Conservation (phyloP, 164 flowering plant species). For the Vitis rotundifolia region DNA sequence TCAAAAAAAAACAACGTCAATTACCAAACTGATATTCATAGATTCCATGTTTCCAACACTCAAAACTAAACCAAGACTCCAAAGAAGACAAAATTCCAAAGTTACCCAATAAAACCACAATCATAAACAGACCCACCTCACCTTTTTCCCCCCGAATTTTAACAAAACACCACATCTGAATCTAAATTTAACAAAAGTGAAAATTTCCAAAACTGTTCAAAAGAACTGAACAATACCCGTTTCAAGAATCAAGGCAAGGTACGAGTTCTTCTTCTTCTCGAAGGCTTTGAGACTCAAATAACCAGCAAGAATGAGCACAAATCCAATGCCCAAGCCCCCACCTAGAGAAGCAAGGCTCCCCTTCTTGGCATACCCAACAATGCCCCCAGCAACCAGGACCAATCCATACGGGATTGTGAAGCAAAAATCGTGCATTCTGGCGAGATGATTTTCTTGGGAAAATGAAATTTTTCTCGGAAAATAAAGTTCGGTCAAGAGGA, state of each 20-base stretch:
- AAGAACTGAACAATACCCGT: slow-evolving; percentile 44
- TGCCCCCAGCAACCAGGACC: slow-evolving; percentile 64
- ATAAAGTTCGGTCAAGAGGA: neutral
- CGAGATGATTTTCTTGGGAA: slow-evolving; percentile 19
- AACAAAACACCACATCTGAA: neutral
- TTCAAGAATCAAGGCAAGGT: slow-evolving; percentile 56
- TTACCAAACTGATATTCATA: no score
- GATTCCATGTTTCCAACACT: no score
- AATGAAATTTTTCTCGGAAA: neutral
- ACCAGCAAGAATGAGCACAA: slow-evolving; percentile 74
- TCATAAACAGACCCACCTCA: no score
- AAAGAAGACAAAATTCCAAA: no score
- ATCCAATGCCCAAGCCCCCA: slow-evolving; percentile 78
- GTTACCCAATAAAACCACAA: no score
- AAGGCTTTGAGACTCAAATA: slow-evolving; percentile 80
- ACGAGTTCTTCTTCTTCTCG: slow-evolving; percentile 67
- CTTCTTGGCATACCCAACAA: slow-evolving; percentile 65
- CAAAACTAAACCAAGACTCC: no score
- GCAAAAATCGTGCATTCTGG: slow-evolving; percentile 95
- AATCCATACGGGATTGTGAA: slow-evolving; percentile 91
- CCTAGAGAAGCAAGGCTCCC: slow-evolving; percentile 79
- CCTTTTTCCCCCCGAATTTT: no score
- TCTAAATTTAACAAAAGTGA: no score
- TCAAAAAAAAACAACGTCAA: no score
- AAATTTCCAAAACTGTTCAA: neutral